phyloP scores from a whole-genome alignment of 2,329 filamentous ascomycete species.

The Diaporthe ampelina region DNA sequence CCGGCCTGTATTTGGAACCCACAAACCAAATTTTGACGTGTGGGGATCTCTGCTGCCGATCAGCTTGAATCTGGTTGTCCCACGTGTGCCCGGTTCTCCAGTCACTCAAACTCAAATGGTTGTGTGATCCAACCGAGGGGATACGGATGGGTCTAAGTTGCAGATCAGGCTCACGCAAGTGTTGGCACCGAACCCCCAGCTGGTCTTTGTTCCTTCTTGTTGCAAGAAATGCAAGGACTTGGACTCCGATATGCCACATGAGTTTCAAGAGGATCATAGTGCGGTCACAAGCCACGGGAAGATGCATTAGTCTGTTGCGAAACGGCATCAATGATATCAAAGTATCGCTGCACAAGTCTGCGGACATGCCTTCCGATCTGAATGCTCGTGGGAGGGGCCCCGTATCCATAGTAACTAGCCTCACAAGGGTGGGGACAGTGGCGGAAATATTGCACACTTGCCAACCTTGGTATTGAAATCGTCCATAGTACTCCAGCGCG shows the following conservation, averaged over 20 bases:
- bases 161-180: neutral
- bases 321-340: neutral
- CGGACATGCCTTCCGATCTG: neutral
- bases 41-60: conserved; percentile 10
- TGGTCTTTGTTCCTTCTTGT: conserved; percentile 15
- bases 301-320: neutral
- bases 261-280: neutral
- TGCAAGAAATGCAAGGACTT: neutral
- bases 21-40: conserved; percentile 6
- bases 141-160: neutral
- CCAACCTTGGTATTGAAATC: neutral
- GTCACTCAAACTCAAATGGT: conserved; percentile 13
- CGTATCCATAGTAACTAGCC: neutral
- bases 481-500: neutral
- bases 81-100: conserved; percentile 9
- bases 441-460: neutral
- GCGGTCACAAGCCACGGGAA: neutral
- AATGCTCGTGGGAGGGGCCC: neutral
- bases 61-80: neutral
- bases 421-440: neutral
- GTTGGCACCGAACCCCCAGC: too few species aligned
- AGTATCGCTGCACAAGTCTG: neutral
- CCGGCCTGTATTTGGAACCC: neutral
- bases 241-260: neutral
- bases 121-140: neutral